A percentile compares a stretch with the other conserved stretches of the same genome.
These are phyloP conservation scores for Penicillium cinerascens DNA, from an alignment of 495 filamentous ascomycete genomes.

Conservation along the genomic window DNA sequence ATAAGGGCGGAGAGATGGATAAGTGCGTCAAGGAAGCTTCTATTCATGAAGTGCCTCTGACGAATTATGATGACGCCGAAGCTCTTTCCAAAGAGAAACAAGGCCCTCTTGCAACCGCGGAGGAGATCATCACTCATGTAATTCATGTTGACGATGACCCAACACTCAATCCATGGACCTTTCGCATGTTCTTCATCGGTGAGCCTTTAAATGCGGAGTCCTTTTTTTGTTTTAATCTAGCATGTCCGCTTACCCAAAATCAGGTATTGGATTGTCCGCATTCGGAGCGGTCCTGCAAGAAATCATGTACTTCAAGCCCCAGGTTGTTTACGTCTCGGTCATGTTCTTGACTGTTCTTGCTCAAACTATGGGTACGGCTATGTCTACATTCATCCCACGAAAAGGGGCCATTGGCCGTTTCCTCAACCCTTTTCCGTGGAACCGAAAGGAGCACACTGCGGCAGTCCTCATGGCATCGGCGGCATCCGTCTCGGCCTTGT, in stretches of 20 bases:
- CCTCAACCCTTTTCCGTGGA: conserved; percentile 39
- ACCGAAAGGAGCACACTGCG: conserved; percentile 44
- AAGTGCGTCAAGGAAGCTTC: too few species aligned
- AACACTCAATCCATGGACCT: conserved; percentile 25
- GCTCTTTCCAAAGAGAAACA: too few species aligned
- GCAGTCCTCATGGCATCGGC: conserved; percentile 41
- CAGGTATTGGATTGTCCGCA: conserved; percentile 29
- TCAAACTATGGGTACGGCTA: conserved; percentile 30
- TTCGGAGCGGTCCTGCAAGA: conserved; percentile 29
- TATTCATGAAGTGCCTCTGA: too few species aligned
- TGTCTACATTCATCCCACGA: conserved; percentile 37
- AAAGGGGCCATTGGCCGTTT: conserved; percentile 26
- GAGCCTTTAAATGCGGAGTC: too few species aligned
- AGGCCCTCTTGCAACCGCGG: too few species aligned
- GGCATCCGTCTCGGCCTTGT: conserved; percentile 31
- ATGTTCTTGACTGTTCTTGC: conserved; percentile 42
- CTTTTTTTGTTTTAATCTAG: too few species aligned
- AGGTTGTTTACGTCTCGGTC: conserved; percentile 36
- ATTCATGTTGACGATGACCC: conserved; percentile 34
- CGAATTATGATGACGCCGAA: too few species aligned
- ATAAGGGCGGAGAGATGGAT: too few species aligned
- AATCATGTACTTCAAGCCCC: conserved; percentile 49
- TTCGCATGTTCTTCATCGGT: conserved; percentile 32
- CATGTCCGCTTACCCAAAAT: too few species aligned
- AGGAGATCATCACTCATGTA: conserved; percentile 30